Evolutionary conservation across 2,329 filamentous ascomycete genomes (phyloP).

Genomic region (Clonostachys byssicola): DNA sequence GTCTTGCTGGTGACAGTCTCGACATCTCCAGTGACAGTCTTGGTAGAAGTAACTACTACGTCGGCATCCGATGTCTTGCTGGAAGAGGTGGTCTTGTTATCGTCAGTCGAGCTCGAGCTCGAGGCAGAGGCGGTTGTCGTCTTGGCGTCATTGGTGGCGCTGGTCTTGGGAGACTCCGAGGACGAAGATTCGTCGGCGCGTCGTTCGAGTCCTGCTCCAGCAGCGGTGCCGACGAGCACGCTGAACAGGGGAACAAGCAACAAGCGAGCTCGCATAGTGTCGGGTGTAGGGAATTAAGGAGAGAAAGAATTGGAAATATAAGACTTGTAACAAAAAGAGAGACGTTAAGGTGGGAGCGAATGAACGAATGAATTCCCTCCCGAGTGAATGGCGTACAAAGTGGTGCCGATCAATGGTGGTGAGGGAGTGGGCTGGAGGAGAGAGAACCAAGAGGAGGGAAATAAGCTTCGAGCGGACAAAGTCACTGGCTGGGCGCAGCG

Average conservation of each 20-base stretch:
- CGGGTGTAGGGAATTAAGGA: background rate
- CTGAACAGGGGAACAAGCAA: constrained; percentile 3
- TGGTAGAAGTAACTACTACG: constrained; percentile 18
- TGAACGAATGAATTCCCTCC: too few species aligned
- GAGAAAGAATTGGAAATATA: background rate
- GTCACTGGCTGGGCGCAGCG: too few species aligned
- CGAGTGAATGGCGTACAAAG: too few species aligned
- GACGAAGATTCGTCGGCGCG: background rate
- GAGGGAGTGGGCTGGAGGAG: background rate
- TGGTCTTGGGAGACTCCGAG: background rate
- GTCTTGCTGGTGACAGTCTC: constrained; percentile 1
- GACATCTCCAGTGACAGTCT: constrained; percentile 18
- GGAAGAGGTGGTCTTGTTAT: background rate
- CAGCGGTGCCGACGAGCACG: constrained; percentile 2
- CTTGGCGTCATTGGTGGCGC: background rate
- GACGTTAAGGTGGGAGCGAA: background rate
- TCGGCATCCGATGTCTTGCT: constrained; percentile 9
- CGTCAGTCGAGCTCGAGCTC: background rate
- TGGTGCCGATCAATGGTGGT: too few species aligned
- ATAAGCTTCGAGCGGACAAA: too few species aligned
- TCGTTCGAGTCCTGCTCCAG: background rate
- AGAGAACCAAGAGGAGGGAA: background rate
- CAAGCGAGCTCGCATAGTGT: constrained; percentile 1
- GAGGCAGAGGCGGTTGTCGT: background rate
- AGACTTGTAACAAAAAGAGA: background rate